Evolutionary conservation across 2,329 filamentous ascomycete genomes (phyloP), one percentile per base, ranked within the genome.

Genomic region (Trichoderma oligosporum): DNA sequence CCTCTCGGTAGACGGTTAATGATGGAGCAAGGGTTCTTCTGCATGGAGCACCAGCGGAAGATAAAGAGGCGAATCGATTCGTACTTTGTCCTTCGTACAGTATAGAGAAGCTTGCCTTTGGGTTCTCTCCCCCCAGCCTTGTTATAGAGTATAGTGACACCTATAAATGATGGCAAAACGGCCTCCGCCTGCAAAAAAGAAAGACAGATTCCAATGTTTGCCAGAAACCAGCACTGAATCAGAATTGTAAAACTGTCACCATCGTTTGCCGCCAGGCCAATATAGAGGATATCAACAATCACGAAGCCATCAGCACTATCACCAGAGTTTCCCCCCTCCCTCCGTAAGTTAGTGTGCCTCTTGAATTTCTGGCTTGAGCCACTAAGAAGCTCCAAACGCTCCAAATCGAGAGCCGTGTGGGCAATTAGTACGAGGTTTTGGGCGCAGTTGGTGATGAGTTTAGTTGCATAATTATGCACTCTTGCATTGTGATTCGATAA

Each of bases 401-500:
- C 39, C 36, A 38, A 29, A 59, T 51, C 33, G 35, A 51, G 49
- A 52, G 22, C 41, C 29, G 35, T 56, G 39, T 31, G 42, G 24
- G 27, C 56, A 54, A 47, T 27, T 35, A 35, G 35, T 36, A 49
- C 25, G 22, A 36, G 45, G n/a, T 33, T n/a, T 36, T 39, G 52
- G 53, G 52, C 42, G 53, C 54, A 42, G 55, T 56, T 44, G 59
- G 51, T 57, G 48, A 52, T 45, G 44, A 45, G 25, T 49, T 31
- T 29, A 39, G 44, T 27, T n/a, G 42, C 33, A 11, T 33, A 8
- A 24, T 25, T 9, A 39, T 46, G 48, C 41, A 6, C 47, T 59
- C 56, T n/a, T 57, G 58, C 16, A 22, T 35, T 38, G 33, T 62
- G 63, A 62, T 62, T 61, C 53, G 59, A 53, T 36, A 39, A n/a